phyloP scores from a whole-genome alignment of 2,329 filamentous ascomycete genomes.

The Nemania sp. region DNA sequence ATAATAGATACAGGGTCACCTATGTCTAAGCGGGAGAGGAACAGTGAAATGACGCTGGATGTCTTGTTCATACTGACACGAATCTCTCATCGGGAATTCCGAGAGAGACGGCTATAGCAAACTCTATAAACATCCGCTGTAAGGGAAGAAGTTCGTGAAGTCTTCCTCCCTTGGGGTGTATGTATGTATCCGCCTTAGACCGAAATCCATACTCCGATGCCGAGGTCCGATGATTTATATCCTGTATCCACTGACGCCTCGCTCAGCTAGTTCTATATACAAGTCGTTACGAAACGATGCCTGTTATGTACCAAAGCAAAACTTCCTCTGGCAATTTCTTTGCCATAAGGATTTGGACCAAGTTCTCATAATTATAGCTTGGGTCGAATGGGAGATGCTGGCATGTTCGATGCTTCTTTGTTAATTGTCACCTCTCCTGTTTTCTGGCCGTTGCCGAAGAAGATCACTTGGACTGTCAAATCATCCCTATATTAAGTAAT shows the following conservation, averaged over 20 bases:
- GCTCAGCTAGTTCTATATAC: conserved; percentile 25
- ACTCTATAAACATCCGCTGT: too few relatives aligned
- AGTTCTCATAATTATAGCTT: conserved; percentile 34
- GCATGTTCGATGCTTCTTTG: conserved; percentile 76
- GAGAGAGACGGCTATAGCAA: too few relatives aligned
- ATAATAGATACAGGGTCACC: too few relatives aligned
- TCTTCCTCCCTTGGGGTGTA: neutral
- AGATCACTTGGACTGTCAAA: conserved; percentile 95
- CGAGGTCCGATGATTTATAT: neutral
- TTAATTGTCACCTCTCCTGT: conserved; percentile 82
- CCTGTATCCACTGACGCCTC: conserved; percentile 21
- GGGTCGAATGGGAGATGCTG: conserved; percentile 39
- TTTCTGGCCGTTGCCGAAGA: conserved; percentile 83
- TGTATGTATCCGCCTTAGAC: neutral
- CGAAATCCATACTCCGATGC: neutral
- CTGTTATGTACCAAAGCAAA: conserved; percentile 6
- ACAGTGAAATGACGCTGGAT: too few relatives aligned
- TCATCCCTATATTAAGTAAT: conserved; percentile 70
- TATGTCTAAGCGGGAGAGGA: too few relatives aligned
- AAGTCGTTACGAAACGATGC: conserved; percentile 17
- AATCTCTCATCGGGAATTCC: too few relatives aligned
- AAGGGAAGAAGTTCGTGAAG: too few relatives aligned
- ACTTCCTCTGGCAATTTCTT: too few relatives aligned
- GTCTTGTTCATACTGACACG: too few relatives aligned
- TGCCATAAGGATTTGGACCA: too few relatives aligned